Conservation (phyloP, 208 protist species). For the Trypanosoma platydactyli region DNA sequence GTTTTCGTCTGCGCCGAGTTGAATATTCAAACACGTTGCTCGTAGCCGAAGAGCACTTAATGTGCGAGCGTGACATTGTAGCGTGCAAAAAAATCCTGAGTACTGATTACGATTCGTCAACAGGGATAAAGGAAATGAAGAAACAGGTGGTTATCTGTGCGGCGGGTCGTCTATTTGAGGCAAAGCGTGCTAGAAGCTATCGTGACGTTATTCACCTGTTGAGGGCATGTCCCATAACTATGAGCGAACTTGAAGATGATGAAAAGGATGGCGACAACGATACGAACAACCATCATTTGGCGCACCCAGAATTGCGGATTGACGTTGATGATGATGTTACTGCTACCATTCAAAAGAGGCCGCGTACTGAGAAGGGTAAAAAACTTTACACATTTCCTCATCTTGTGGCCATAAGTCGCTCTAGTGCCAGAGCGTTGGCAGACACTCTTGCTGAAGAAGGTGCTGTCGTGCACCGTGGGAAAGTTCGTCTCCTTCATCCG, state of each 20-base stretch:
- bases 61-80: slow-evolving; percentile 6
- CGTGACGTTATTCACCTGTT: slow-evolving; percentile 31
- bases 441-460: slow-evolving; percentile 30
- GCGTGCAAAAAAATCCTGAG: not conserved
- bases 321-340: no score
- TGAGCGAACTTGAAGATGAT: slow-evolving; percentile 48
- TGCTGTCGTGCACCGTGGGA: slow-evolving; percentile 50
- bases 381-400: slow-evolving; percentile 48
- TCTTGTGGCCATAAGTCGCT: slow-evolving; percentile 34
- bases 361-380: not conserved
- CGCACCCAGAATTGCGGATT: no score
- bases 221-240: slow-evolving; percentile 34
- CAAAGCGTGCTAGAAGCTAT: slow-evolving; percentile 34
- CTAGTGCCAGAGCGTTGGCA: slow-evolving; percentile 60
- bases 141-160: slow-evolving; percentile 39
- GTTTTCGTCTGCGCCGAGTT: slow-evolving; percentile 50
- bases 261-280: not conserved
- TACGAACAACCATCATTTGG: not conserved
- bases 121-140: not conserved
- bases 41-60: slow-evolving; percentile 35
- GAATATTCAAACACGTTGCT: slow-evolving; percentile 86
- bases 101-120: not conserved
- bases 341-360: not conserved
- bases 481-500: slow-evolving; percentile 57
- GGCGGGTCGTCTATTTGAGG: slow-evolving; percentile 54